Base-by-base conservation (phyloP, 768 basidiomycete species). In the Cystofilobasidium ferigula region DNA sequence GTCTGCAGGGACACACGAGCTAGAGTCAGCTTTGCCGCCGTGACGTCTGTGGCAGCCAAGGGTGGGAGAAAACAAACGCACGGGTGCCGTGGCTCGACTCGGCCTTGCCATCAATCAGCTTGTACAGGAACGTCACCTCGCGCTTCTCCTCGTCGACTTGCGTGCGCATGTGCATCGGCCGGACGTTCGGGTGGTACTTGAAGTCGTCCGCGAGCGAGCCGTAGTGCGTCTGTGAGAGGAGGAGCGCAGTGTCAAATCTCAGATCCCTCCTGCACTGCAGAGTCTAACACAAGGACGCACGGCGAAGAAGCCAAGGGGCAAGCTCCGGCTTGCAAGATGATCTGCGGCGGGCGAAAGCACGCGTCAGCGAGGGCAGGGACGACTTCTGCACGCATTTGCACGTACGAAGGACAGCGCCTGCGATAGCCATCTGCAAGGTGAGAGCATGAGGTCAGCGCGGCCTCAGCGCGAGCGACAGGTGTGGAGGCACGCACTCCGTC, bases 401-500 rank as follows among this genome's bases (percentile, higher is more conserved):
- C 51, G 12, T 1, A 54, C 51, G 51, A 6, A 54, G 51, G 30
- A 54, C 51, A 3, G 51, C 51, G 26, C 28, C 51, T 4, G 51
- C 51, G 30, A 54, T 54, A 10, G 51, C 51, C 51, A 54, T 43
- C 36, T 58, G 40, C 57, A 58, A 28, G 12, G 1, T 9, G 38
- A 12, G 32, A 61, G 42, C 42, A 47, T 16, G 40, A 45, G 35
- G 32, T 38, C 38, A 60, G 58, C 57, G n/a, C 8, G 57, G 38
- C 12, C n/a, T 14, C 10, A 35, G 6, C 28, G 32, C 24, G 30
- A 76, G 82, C 43, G 76, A 87, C 87, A 62, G 87, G 88, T 53
- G 95, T 94, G 70, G 98, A 97, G 9, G 92, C 91, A 30, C 51
- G 51, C 89, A 97, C 91, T n/a, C 94, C 95, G 75, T 99, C 95